Conservation (phyloP, 2,329 filamentous ascomycete genomes). For the Aspergillus oerlinghausenensis region DNA sequence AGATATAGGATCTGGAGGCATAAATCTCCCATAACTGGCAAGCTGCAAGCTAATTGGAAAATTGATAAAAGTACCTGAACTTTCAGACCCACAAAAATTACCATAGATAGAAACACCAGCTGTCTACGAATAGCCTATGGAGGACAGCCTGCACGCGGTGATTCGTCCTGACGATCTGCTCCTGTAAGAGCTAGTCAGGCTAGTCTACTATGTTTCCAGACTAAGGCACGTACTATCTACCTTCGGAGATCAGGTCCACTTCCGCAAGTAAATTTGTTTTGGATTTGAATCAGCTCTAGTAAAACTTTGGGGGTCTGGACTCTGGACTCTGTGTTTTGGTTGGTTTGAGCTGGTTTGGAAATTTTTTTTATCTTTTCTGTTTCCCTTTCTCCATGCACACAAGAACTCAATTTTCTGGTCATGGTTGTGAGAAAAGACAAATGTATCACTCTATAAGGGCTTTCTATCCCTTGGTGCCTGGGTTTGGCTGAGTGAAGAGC, state of each 20-base stretch:
- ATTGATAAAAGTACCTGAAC: not conserved
- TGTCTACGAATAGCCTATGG: not conserved
- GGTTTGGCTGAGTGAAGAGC: not conserved
- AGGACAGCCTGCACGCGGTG: not conserved
- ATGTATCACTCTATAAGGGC: not conserved
- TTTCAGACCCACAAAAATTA: conserved; percentile 6
- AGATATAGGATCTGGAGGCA: not conserved
- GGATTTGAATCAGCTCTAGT: not conserved
- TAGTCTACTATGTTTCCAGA: not conserved
- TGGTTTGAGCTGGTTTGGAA: not conserved
- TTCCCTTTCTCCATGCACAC: not conserved
- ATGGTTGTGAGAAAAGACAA: not conserved
- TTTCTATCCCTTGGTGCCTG: not conserved
- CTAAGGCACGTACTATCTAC: too few relatives aligned
- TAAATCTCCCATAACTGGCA: too few relatives aligned
- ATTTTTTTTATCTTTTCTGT: not conserved
- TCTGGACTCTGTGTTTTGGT: not conserved
- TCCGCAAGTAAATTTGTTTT: conserved; percentile 1
- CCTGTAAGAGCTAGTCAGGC: not conserved
- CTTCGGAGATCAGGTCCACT: conserved; percentile 1
- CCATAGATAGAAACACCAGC: conserved; percentile 13
- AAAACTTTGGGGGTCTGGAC: conserved; percentile 3
- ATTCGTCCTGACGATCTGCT: not conserved
- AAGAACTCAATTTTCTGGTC: not conserved
- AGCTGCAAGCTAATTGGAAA: not conserved